Conservation (phyloP, 345 rosid genomes). For the Limnanthes douglasii region DNA sequence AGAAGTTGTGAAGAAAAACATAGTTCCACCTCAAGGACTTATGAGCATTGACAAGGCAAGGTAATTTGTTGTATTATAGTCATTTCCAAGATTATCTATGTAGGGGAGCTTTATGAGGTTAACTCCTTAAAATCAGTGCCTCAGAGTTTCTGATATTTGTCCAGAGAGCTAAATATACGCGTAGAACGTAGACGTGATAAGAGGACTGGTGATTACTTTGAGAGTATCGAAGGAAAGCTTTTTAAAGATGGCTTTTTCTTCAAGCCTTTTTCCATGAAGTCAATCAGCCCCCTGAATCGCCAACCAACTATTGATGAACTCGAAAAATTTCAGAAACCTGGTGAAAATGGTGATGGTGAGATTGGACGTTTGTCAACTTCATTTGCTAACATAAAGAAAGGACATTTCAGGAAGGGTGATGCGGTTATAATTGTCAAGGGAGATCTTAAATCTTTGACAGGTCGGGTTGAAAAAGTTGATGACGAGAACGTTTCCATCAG, state of each 20-base stretch:
- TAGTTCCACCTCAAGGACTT: conserved; percentile 94
- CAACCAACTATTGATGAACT: conserved; percentile 94
- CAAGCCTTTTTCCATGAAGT: conserved; percentile 72
- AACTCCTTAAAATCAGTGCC: background rate
- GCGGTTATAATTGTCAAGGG: conserved; percentile 91
- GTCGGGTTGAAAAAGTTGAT: conserved; percentile 98
- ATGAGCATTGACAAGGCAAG: conserved; percentile 94
- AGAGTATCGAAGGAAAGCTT: conserved; percentile 59
- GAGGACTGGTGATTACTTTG: conserved; percentile 84
- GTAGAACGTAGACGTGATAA: conserved; percentile 87
- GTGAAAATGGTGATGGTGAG: conserved; percentile 69
- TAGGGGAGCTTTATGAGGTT: conserved; percentile 5
- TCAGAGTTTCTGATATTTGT: conserved; percentile 6
- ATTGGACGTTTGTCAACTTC: conserved; percentile 64
- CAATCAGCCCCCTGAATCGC: conserved; percentile 56
- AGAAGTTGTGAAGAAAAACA: conserved; percentile 78
- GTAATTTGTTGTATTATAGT: conserved; percentile 20
- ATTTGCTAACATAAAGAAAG: conserved; percentile 86
- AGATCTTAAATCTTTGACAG: conserved; percentile 82
- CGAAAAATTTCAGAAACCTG: conserved; percentile 74
- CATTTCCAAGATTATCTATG: background rate
- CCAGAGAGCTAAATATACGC: conserved; percentile 83
- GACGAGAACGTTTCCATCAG: conserved; percentile 84
- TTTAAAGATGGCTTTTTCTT: conserved; percentile 90
- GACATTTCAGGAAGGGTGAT: conserved; percentile 98